phyloP scores from a whole-genome alignment of 2,329 filamentous ascomycete genomes.

The Aspergillus sp. region DNA sequence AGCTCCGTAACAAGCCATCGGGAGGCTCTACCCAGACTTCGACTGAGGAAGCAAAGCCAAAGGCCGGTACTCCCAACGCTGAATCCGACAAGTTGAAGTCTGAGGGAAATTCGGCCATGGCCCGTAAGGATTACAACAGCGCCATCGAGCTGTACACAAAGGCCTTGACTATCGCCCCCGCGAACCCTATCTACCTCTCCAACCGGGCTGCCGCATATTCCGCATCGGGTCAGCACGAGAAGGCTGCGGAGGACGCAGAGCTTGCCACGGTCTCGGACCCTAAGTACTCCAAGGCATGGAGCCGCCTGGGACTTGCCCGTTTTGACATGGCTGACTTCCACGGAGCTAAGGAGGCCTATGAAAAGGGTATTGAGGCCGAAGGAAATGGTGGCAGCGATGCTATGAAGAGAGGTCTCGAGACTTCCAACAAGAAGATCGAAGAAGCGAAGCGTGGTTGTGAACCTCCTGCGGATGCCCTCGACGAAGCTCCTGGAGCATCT shows the following conservation, averaged over 20 bases:
- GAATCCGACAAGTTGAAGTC: constrained; percentile 86
- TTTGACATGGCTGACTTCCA: constrained; percentile 88
- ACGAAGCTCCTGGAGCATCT: constrained; percentile 44
- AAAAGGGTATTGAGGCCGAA: constrained; percentile 87
- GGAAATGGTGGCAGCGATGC: constrained; percentile 91
- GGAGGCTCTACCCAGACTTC: constrained; percentile 40
- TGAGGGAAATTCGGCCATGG: constrained; percentile 91
- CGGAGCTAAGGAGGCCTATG: constrained; percentile 91
- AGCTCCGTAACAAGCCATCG: constrained; percentile 66
- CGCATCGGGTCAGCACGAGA: constrained; percentile 75
- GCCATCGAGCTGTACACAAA: constrained; percentile 87
- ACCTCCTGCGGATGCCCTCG: constrained; percentile 48
- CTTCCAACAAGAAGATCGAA: constrained; percentile 79
- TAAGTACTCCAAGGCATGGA: constrained; percentile 96
- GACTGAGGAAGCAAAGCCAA: constrained; percentile 29
- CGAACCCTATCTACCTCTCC: constrained; percentile 93
- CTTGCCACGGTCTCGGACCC: constrained; percentile 83
- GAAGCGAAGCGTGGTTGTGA: constrained; percentile 62
- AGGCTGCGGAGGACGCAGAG: constrained; percentile 83
- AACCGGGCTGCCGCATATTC: constrained; percentile 95
- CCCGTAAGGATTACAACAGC: constrained; percentile 77
- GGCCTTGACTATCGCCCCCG: constrained; percentile 73
- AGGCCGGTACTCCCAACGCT: constrained; percentile 43
- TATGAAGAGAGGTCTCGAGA: constrained; percentile 97
- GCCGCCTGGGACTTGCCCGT: constrained; percentile 80